These are phyloP conservation scores for Nitzschia palea DNA, from an alignment of 108 stramenopile genomes.

Conservation along the genomic window DNA sequence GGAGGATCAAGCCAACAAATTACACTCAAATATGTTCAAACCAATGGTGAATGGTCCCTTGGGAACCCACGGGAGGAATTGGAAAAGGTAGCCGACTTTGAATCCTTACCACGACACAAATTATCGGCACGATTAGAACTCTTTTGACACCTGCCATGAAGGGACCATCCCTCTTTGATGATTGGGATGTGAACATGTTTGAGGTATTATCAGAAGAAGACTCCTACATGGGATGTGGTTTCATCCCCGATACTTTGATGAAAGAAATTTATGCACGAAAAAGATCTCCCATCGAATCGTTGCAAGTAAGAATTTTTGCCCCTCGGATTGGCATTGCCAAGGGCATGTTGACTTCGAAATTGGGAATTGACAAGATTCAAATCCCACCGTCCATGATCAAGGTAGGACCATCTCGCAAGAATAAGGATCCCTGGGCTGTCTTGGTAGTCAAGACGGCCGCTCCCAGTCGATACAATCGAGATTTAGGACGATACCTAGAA, in stretches of 20 bases:
- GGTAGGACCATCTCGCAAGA: constrained; percentile 3
- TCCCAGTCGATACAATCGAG: neutral
- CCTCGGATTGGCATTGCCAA: constrained; percentile 11
- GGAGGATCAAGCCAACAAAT: too few relatives aligned
- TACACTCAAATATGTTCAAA: too few relatives aligned
- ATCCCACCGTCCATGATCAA: constrained; percentile 18
- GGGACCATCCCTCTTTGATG: neutral
- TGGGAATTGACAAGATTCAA: constrained; percentile 10
- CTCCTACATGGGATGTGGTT: constrained; percentile 13
- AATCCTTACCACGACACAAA: neutral
- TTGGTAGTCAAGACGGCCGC: neutral
- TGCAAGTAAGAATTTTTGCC: constrained; percentile 13
- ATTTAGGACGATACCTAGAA: constrained; percentile 2
- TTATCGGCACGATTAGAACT: constrained; percentile 9
- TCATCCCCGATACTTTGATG: constrained; percentile 7
- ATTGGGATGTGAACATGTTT: neutral
- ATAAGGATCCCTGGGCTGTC: neutral
- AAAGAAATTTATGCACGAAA: neutral
- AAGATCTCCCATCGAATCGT: neutral
- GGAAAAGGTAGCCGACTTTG: constrained; percentile 10
- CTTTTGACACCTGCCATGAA: constrained; percentile 2
- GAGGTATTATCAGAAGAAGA: constrained; percentile 4
- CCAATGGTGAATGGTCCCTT: too few relatives aligned
- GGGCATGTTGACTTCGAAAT: constrained; percentile 6
- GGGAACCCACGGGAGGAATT: neutral